Evolutionary conservation across 352 stramenopile genomes (phyloP), one percentile per base, ranked within the genome.

Genomic region (Pythium rishiriense): DNA sequence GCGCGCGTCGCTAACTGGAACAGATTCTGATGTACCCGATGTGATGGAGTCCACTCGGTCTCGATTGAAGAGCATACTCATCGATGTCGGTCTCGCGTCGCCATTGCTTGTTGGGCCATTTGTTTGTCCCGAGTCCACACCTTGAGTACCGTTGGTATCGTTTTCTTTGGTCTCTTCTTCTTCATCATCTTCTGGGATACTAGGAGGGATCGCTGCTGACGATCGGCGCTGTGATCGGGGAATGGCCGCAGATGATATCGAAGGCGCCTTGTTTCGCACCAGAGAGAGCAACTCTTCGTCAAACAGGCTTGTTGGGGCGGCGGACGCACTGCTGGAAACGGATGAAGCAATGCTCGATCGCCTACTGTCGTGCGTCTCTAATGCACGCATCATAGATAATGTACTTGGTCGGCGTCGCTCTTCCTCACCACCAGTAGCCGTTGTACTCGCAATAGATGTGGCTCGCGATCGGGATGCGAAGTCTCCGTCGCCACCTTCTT

Each of bases 321-420:
- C 59, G 10, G 59, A 68, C n/a, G 45, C 29, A 21, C 26, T 63
- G 25, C 53, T 71, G 1, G 60, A 58, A 22, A 70, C 45, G 7
- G 72, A 72, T 11, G 72, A 59, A 26, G 55, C 70, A 12, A 71
- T 28, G 35, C 63, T 75, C 8, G 58, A 42, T 4, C 65, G 47
- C 21, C 58, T 45, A 24, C 53, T 74, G 19, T 58, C 52, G 19
- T 68, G 50, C 43, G 58, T 58, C n/a, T 85, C 75, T 12, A 91
- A 45, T 5, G 68, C 57, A 49, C 74, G 66, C 79, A 91, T 82
- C 79, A 91, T 91, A 0, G 79, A 91, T 11, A 91, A 67, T 1
- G 78, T 89, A 22, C 74, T 85, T 19, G 78, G 75, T 37, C 72
- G 60, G 0, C 66, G 68, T 37, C 73, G 62, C 14, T 58, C 33